phyloP scores from a whole-genome alignment of 164 flowering plant species.

The Sextonia rubra region DNA sequence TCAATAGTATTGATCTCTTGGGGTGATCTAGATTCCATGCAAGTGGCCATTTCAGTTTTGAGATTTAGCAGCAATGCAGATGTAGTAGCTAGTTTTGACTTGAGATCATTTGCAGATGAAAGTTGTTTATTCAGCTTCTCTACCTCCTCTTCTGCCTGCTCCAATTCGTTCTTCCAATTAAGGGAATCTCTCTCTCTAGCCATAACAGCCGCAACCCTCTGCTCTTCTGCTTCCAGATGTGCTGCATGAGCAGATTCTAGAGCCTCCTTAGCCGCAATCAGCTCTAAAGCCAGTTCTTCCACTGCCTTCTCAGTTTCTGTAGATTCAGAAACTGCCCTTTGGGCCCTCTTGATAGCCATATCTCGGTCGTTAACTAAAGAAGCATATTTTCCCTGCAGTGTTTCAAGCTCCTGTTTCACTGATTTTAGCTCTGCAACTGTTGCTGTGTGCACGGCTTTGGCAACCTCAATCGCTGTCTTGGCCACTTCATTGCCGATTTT shows the following conservation, averaged over 20 bases:
- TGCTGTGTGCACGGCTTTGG: slow-evolving; percentile 57
- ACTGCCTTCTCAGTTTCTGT: slow-evolving; percentile 74
- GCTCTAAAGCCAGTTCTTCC: slow-evolving; percentile 76
- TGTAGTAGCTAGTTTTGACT: slow-evolving; percentile 59
- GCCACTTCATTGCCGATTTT: slow-evolving; percentile 82
- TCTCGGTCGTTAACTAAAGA: slow-evolving; percentile 55
- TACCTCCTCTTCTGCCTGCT: slow-evolving; percentile 74
- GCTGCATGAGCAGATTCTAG: slow-evolving; percentile 77
- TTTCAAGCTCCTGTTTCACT: slow-evolving; percentile 65
- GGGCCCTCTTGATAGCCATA: slow-evolving; percentile 48
- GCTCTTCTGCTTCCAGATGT: slow-evolving; percentile 87
- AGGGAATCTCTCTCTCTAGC: slow-evolving; percentile 65
- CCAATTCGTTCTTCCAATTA: slow-evolving; percentile 70
- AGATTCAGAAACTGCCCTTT: slow-evolving; percentile 50
- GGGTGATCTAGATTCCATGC: slow-evolving; percentile 58
- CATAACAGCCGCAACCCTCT: slow-evolving; percentile 70
- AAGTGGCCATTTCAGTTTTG: slow-evolving; percentile 69
- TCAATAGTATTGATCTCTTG: slow-evolving; percentile 28
- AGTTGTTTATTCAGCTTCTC: slow-evolving; percentile 48
- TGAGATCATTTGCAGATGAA: slow-evolving; percentile 48
- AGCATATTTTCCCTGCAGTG: slow-evolving; percentile 39
- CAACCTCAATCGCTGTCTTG: slow-evolving; percentile 84
- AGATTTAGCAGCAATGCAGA: slow-evolving; percentile 47
- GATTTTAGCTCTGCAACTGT: slow-evolving; percentile 65
- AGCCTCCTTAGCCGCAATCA: slow-evolving; percentile 67